Percentiles rank a stretch among this genome's conserved stretches.
phyloP scores from a whole-genome alignment of 345 rosid genomes.

The Arabis hirsuta region DNA sequence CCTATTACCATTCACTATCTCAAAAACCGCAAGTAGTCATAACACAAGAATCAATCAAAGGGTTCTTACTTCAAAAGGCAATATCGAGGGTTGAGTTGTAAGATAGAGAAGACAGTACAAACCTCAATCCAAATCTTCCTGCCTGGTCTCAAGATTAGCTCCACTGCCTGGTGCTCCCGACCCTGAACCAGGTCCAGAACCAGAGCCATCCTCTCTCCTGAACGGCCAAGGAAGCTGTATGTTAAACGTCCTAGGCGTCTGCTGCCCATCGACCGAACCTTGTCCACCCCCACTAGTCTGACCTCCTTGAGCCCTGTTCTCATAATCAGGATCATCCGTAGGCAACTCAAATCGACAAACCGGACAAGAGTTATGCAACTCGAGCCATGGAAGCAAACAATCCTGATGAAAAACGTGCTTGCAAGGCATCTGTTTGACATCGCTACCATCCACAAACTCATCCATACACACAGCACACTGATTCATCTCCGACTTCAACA shows the following conservation, averaged over 20 bases:
- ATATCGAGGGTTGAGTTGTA: not conserved
- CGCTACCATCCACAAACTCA: conserved; percentile 56
- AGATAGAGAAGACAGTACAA: conserved; percentile 19
- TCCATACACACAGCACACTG: conserved; percentile 86
- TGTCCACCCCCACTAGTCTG: conserved; percentile 33
- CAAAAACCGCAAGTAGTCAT: conserved; percentile 10
- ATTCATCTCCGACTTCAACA: conserved; percentile 53
- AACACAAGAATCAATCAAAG: conserved; percentile 1
- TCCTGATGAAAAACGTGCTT: conserved; percentile 69
- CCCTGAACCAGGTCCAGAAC: conserved; percentile 46
- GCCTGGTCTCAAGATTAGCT: conserved; percentile 48
- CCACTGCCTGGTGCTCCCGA: conserved; percentile 43
- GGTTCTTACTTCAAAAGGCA: not conserved
- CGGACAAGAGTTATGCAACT: conserved; percentile 75
- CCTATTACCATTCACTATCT: not conserved
- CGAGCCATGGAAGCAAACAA: conserved; percentile 76
- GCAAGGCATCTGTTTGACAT: conserved; percentile 73
- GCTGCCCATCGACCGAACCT: conserved; percentile 34
- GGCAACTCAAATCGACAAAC: conserved; percentile 78
- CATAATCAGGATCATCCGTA: conserved; percentile 75
- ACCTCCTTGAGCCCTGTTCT: conserved; percentile 47
- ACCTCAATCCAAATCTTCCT: conserved; percentile 69
- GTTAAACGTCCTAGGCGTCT: conserved; percentile 62
- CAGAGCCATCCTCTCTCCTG: conserved; percentile 46
- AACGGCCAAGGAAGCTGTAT: conserved; percentile 77